These are phyloP conservation scores for Lactuca sativa DNA, from an alignment of 129 eudicot genomes.

Conservation along the genomic window DNA sequence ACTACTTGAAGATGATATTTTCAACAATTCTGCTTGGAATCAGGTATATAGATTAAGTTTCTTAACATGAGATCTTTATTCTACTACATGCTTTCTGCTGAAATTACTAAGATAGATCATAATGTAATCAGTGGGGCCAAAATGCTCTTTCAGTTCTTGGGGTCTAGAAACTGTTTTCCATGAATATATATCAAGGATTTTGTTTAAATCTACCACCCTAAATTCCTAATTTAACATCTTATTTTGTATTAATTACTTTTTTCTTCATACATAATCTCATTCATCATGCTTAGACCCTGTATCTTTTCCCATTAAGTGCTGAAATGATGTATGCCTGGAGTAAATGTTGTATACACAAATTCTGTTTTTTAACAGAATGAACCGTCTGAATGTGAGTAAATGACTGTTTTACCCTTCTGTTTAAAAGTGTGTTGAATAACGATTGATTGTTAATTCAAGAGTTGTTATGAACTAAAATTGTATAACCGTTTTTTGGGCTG, in stretches of 20 bases:
- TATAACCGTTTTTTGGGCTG: background rate
- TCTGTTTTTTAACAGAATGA: too few species aligned
- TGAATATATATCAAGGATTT: background rate
- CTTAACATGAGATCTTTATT: background rate
- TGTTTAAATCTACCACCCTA: background rate
- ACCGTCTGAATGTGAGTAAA: background rate
- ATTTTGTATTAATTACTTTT: background rate
- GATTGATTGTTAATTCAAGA: background rate
- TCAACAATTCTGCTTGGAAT: constrained; percentile 99
- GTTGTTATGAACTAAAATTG: too few species aligned
- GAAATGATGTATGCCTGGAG: too few species aligned
- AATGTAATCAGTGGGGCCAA: constrained; percentile 5
- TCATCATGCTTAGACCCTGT: background rate
- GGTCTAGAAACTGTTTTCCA: constrained; percentile 3
- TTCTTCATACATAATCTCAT: constrained; percentile 5
- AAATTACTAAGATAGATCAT: background rate
- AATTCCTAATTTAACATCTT: background rate
- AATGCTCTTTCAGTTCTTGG: constrained; percentile 2
- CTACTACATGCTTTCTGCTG: constrained; percentile 2
- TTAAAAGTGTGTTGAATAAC: background rate
- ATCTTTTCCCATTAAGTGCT: too few species aligned
- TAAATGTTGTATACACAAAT: too few species aligned
- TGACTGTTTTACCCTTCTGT: background rate
- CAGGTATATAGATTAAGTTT: constrained; percentile 57
- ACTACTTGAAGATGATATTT: constrained; percentile 78